Percentiles rank a stretch among this genome's conserved stretches.
Conservation (phyloP, 371 early-diverging fungal species). For the Syncephalastrum racemosum region DNA sequence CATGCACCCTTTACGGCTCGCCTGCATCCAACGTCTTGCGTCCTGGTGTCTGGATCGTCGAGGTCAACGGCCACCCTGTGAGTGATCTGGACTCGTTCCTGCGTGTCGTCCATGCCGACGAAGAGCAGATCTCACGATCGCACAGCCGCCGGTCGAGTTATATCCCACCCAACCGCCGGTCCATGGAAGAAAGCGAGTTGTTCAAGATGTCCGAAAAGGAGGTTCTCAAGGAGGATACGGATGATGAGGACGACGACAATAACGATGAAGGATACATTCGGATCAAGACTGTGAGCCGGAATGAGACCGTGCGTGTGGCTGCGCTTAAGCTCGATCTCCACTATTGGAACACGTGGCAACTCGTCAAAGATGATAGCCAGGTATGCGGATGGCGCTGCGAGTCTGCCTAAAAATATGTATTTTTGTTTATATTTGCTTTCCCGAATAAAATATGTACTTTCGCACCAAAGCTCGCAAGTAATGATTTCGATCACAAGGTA, state of each 20-base stretch:
- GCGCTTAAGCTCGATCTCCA: conserved; percentile 71
- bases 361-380: conserved; percentile 50
- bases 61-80: conserved; percentile 51
- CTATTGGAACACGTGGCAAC: conserved; percentile 73
- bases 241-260: conserved; percentile 44
- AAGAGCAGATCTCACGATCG: conserved; percentile 9
- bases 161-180: conserved; percentile 31
- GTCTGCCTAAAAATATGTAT: conserved; percentile 24
- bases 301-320: conserved; percentile 58
- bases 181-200: conserved; percentile 15
- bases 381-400: conserved; percentile 64
- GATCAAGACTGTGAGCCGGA: conserved; percentile 65
- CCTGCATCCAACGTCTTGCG: conserved; percentile 64
- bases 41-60: conserved; percentile 68
- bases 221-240: conserved; percentile 17
- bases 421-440: too few species aligned
- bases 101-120: conserved; percentile 42
- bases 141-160: conserved; percentile 30
- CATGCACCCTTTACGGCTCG: conserved; percentile 65
- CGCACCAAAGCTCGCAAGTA: too few species aligned
- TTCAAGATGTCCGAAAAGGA: conserved; percentile 19
- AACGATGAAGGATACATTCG: conserved; percentile 66
- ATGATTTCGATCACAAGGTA: too few species aligned
- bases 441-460: too few species aligned
- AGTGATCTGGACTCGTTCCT: conserved; percentile 49